Conservation (phyloP, 1,284 basidiomycete species). For the Testicularia cyperi region DNA sequence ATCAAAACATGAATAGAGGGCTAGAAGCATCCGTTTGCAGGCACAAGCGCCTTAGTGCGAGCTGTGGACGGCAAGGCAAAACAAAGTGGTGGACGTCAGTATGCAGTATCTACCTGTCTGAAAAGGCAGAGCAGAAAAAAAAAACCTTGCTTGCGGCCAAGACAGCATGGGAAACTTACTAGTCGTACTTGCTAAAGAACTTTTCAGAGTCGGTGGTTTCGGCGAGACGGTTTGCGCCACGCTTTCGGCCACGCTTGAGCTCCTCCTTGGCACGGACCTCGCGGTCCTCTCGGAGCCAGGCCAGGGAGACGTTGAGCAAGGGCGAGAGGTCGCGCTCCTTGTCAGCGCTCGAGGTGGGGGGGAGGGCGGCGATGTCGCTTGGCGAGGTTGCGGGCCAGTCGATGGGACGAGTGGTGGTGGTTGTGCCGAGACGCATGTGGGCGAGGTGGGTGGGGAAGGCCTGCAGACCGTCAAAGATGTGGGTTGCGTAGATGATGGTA, state of each 20-base stretch:
- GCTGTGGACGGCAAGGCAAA: too few relatives aligned
- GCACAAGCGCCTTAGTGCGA: too few relatives aligned
- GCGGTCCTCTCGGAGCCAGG: conserved; percentile 56
- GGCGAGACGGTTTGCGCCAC: conserved; percentile 35
- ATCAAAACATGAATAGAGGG: too few relatives aligned
- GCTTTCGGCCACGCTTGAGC: conserved; percentile 24
- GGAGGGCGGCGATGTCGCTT: conserved; percentile 20
- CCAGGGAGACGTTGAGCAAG: conserved; percentile 48
- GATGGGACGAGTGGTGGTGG: conserved; percentile 37
- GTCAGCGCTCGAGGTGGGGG: conserved; percentile 6
- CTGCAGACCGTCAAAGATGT: conserved; percentile 59
- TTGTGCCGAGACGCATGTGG: conserved; percentile 55
- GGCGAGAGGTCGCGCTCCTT: conserved; percentile 24
- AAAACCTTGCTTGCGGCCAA: too few relatives aligned
- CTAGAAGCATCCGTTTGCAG: too few relatives aligned
- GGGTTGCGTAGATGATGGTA: conserved; percentile 77
- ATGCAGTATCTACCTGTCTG: too few relatives aligned
- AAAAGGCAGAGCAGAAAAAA: too few relatives aligned
- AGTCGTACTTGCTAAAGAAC: conserved; percentile 58
- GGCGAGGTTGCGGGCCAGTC: conserved; percentile 47
- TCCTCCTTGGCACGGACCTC: conserved; percentile 44
- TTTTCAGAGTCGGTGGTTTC: conserved; percentile 54
- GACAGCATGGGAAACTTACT: conserved; percentile 15
- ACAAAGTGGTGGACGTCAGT: too few relatives aligned
- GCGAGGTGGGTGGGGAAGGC: conserved; percentile 57